Conservation (phyloP, 768 basidiomycete genomes). For the Boletellus emodensis region DNA sequence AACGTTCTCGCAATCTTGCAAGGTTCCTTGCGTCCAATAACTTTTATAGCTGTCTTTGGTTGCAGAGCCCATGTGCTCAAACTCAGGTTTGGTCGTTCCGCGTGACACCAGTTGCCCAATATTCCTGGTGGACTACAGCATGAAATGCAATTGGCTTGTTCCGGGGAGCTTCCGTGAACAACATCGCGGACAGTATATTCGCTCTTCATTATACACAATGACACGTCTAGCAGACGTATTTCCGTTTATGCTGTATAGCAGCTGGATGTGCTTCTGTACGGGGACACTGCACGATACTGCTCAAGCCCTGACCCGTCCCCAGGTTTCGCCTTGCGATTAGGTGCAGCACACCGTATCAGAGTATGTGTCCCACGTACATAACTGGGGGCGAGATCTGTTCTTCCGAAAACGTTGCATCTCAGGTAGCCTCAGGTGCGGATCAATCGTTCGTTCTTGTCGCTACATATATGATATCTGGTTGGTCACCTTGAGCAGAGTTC, state of each 20-base stretch:
- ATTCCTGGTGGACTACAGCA: conserved; percentile 1
- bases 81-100: neutral
- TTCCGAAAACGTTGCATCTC: conserved; percentile 5
- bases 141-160: neutral
- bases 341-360: neutral
- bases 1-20: no score
- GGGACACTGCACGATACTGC: neutral
- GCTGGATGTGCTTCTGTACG: conserved; percentile 10
- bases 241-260: neutral
- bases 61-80: no score
- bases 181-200: conserved; percentile 3
- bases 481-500: neutral
- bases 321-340: conserved; percentile 2
- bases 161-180: neutral
- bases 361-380: neutral
- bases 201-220: conserved; percentile 1
- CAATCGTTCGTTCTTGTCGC: neutral
- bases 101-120: neutral
- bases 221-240: neutral
- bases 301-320: conserved; percentile 3
- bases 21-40: no score
- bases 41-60: neutral
- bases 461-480: conserved; percentile 2
- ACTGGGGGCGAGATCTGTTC: conserved; percentile 9
- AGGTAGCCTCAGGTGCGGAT: neutral